Conservation (phyloP, 2,329 filamentous ascomycete genomes). For the Sclerotinia trifoliorum region DNA sequence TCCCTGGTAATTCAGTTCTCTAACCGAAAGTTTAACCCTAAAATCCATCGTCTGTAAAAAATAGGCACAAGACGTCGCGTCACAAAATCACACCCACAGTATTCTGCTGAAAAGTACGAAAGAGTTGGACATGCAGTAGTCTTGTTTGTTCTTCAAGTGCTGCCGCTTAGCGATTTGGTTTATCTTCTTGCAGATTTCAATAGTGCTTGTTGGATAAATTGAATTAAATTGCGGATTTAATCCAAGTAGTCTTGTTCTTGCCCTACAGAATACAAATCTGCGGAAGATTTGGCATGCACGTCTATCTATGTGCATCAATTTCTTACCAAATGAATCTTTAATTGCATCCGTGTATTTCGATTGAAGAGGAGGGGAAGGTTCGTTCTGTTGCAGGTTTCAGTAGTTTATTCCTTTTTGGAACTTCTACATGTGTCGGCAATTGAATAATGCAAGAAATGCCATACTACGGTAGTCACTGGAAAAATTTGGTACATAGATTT, state of each 20-base stretch:
- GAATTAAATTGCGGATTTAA: not conserved
- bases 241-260: not conserved
- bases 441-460: not conserved
- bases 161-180: not conserved
- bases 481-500: not conserved
- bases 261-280: not conserved
- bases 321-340: not conserved
- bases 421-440: not conserved
- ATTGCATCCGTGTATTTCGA: not conserved
- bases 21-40: not conserved
- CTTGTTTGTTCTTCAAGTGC: not conserved
- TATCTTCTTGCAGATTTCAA: not conserved
- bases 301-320: not conserved
- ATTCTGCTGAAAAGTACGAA: not conserved
- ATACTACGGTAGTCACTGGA: not conserved
- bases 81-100: not conserved
- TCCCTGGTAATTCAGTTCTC: not conserved
- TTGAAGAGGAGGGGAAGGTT: not conserved
- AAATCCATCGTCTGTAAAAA: not conserved
- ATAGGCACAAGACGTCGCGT: not conserved
- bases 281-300: not conserved
- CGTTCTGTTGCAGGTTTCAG: not conserved
- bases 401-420: not conserved
- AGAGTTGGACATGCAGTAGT: not conserved
- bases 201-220: not conserved